Evolutionary conservation across 768 basidiomycete species (phyloP).

Genomic region (Leccinum longicurvipes): DNA sequence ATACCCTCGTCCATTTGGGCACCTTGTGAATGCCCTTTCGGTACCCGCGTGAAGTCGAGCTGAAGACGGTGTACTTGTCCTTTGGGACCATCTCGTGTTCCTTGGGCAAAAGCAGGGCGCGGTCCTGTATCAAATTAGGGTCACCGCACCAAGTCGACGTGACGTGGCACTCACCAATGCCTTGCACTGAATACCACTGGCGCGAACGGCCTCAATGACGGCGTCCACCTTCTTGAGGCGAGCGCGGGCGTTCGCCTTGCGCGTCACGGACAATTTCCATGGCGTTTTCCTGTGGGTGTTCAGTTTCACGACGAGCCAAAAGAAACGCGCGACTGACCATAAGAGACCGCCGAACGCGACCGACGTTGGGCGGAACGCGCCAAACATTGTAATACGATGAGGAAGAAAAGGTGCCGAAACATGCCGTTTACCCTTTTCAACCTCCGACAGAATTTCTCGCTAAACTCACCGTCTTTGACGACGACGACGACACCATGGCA

Average conservation of each 20-base stretch:
- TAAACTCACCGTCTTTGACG: slow-evolving; percentile 14
- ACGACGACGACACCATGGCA: slow-evolving; percentile 41
- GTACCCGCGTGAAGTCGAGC: slow-evolving; percentile 65
- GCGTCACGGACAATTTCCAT: slow-evolving; percentile 86
- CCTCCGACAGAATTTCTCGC: slow-evolving; percentile 20
- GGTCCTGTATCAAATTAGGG: slow-evolving; percentile 42
- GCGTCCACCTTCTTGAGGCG: slow-evolving; percentile 90
- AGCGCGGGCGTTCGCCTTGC: slow-evolving; percentile 88
- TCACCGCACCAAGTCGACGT: neutral
- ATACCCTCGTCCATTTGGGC: slow-evolving; percentile 93
- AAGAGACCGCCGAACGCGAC: slow-evolving; percentile 74
- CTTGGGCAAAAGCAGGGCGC: slow-evolving; percentile 81
- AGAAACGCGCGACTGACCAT: slow-evolving; percentile 49
- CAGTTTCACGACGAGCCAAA: neutral
- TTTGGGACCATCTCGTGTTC: slow-evolving; percentile 88
- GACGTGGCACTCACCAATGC: slow-evolving; percentile 58
- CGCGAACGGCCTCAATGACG: slow-evolving; percentile 84
- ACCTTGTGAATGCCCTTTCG: slow-evolving; percentile 95
- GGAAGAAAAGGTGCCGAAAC: slow-evolving; percentile 14
- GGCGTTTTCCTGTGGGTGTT: slow-evolving; percentile 75
- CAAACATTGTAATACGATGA: slow-evolving; percentile 69
- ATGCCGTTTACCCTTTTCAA: slow-evolving; percentile 24
- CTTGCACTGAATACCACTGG: slow-evolving; percentile 75
- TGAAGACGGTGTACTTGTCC: slow-evolving; percentile 96
- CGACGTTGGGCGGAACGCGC: slow-evolving; percentile 74